Evolutionary conservation across 345 rosid genomes (phyloP).

Genomic region (Melaleuca quinquenervia): DNA sequence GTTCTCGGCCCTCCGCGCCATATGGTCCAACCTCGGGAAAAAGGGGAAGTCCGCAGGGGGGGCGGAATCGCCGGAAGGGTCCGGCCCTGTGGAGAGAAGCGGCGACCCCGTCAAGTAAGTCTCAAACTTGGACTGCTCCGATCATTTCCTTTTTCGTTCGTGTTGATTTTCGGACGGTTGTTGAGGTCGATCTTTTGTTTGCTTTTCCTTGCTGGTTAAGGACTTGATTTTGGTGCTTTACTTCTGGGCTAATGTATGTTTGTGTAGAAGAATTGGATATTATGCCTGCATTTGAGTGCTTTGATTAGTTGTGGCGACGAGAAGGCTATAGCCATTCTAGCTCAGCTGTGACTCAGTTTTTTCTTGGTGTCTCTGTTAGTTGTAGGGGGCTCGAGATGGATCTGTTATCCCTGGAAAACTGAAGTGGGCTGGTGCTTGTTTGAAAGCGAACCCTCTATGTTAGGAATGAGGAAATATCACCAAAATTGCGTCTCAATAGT

Average conservation of each 20-base stretch:
- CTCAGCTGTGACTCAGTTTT: background rate
- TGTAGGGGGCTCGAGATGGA: background rate
- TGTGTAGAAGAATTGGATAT: background rate
- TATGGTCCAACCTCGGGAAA: conserved; percentile 43
- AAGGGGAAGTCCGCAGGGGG: conserved; percentile 11
- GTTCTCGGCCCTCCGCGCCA: conserved; percentile 64
- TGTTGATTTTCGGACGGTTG: background rate
- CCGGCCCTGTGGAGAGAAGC: conserved; percentile 13
- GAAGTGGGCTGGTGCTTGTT: background rate
- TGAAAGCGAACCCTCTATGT: background rate
- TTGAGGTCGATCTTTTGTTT: background rate
- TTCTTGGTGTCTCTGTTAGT: background rate
- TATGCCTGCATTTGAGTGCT: background rate
- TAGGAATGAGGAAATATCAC: background rate
- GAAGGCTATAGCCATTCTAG: background rate
- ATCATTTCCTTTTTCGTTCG: background rate
- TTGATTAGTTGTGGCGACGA: background rate
- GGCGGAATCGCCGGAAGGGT: conserved; percentile 2
- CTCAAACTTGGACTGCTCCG: background rate
- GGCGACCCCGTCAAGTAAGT: conserved; percentile 20
- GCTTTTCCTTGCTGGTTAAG: background rate
- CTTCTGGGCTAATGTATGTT: background rate
- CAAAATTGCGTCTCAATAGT: background rate
- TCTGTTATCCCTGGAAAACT: background rate
- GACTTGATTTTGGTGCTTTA: background rate